Conservation (phyloP, 371 early-diverging fungal genomes). For the Lichtheimia hyalospora region DNA sequence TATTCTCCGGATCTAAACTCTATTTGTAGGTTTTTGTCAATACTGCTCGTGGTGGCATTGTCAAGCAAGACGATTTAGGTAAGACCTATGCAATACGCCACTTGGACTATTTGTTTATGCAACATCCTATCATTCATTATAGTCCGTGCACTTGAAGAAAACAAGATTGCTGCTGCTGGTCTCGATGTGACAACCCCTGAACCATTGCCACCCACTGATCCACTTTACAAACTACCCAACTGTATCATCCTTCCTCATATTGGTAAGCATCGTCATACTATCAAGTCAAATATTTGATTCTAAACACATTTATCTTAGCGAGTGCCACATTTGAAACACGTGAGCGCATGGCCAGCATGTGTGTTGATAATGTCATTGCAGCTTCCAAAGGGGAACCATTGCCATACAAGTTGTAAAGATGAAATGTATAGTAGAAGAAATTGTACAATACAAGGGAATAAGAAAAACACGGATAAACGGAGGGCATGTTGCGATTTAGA, state of each 20-base stretch:
- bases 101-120: not conserved
- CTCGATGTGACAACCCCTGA: conserved; percentile 90
- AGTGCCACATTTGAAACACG: conserved; percentile 84
- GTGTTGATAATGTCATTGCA: conserved; percentile 27
- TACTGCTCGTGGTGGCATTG: conserved; percentile 78
- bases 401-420: conserved; percentile 14
- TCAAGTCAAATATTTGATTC: not conserved
- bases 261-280: conserved; percentile 23
- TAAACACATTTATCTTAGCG: conserved; percentile 32
- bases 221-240: conserved; percentile 60
- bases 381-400: conserved; percentile 13
- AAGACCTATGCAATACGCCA: conserved; percentile 4
- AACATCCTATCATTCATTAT: not conserved
- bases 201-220: conserved; percentile 67
- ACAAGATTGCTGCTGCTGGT: conserved; percentile 68
- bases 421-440: not conserved
- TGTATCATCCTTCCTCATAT: conserved; percentile 78
- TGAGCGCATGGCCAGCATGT: conserved; percentile 72
- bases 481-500: conserved; percentile 15
- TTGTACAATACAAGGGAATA: conserved; percentile 9
- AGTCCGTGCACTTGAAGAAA: conserved; percentile 67
- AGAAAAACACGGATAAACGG: not conserved
- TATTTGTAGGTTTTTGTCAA: conserved; percentile 71
- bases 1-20: not conserved
- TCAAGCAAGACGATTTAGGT: conserved; percentile 73